Base-by-base conservation (phyloP, 2,329 filamentous ascomycete genomes). In the Akanthomyces uredinophilus region DNA sequence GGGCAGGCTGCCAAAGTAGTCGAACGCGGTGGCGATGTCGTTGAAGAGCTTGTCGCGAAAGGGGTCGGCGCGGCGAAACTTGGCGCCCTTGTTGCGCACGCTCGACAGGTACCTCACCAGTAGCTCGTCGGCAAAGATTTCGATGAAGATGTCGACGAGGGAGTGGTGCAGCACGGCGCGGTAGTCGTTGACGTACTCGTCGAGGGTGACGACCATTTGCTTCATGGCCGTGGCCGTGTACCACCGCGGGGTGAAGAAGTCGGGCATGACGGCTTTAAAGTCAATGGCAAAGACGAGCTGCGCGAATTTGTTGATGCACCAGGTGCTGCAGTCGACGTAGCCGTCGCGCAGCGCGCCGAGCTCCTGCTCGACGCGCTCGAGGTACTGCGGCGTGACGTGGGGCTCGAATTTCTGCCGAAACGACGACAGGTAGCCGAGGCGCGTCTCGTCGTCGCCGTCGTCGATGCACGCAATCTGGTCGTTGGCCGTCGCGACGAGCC, bases 381-480 rank as follows among this genome's bases (percentile, higher is more conserved):
- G 82, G 75, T 96, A 97, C 64, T 87, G 86, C 24, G 90, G 85
- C 54, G 91, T 89, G 50, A 97, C 90, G 39, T 95, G 81, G 2
- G 90, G 83, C 71, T 91, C 89, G 71, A 96, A 89, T 70, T 95
- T 91, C 68, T 88, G 86, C 68, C 87, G 87, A 84, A 97, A 97
- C 70, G 89, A 88, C 4, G 91, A 88, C 55, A 98, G 83, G 77
- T 97, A 97, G 35, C 90, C 91, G 29, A 90, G 79, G 37, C 89
- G 87, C 64, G 85, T 86, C 59, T 87, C 86, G 59, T 91, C 89
- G 64, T 91, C 89, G 67, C 89, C 89, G 71, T 98, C 96, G 74
- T 98, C 95, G 70, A 99, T 96, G 75, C 92, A 97, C 62, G 93
- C 93, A 72, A 99, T 98, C 75, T 99, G 95, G 77, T 99, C 95